Conservation (phyloP, 2,329 filamentous ascomycete species). For the Pseudogymnoascus sp. region DNA sequence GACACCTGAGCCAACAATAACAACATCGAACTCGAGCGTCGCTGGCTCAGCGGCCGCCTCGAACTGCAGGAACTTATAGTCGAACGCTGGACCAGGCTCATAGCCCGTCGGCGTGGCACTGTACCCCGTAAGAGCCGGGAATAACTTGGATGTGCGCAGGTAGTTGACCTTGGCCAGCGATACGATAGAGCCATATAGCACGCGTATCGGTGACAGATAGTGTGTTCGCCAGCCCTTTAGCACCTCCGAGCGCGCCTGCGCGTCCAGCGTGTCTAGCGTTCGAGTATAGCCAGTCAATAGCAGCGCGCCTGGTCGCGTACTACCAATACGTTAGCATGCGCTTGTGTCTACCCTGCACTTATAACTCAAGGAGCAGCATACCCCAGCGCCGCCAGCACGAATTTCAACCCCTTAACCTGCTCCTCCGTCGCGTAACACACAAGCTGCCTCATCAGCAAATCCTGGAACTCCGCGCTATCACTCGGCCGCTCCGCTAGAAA, state of each 20-base stretch:
- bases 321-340: constrained; percentile 24
- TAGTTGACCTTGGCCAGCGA: constrained; percentile 39
- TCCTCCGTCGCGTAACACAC: constrained; percentile 22
- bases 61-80: constrained; percentile 26
- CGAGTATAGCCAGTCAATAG: constrained; percentile 59
- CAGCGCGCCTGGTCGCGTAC: constrained; percentile 54
- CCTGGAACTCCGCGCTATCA: constrained; percentile 43
- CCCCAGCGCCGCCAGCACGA: constrained; percentile 23
- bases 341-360: background rate
- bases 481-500: constrained; percentile 46
- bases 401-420: constrained; percentile 19
- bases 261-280: constrained; percentile 52
- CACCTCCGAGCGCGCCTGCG: constrained; percentile 51
- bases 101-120: constrained; percentile 40
- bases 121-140: constrained; percentile 51
- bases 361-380: constrained; percentile 9
- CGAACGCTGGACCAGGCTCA: constrained; percentile 28
- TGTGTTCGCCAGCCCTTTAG: constrained; percentile 53
- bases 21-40: constrained; percentile 66
- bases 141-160: constrained; percentile 43
- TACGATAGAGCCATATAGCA: constrained; percentile 46
- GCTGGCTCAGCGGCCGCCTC: constrained; percentile 33
- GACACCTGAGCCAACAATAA: constrained; percentile 80
- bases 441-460: constrained; percentile 38
- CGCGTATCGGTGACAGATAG: constrained; percentile 44